A percentile compares a stretch with the other conserved stretches of the same genome.
phyloP scores from a whole-genome alignment of 2,329 filamentous ascomycete species.

The Camillea tinctor region DNA sequence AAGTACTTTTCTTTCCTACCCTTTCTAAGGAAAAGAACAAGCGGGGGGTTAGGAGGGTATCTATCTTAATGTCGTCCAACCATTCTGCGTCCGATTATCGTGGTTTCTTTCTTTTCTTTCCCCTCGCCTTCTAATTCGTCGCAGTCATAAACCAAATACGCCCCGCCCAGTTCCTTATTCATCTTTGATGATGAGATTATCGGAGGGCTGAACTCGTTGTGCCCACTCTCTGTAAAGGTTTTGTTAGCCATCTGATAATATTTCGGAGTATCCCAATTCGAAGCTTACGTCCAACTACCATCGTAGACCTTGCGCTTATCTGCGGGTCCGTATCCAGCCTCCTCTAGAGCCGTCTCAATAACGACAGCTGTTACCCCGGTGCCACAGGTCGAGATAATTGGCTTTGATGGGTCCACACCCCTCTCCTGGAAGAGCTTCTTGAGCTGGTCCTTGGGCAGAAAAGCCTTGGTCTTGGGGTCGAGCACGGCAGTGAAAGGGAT shows the following conservation, averaged over 20 bases:
- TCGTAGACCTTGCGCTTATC: conserved; percentile 80
- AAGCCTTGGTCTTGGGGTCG: conserved; percentile 78
- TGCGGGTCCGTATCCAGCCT: conserved; percentile 70
- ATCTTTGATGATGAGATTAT: conserved; percentile 61
- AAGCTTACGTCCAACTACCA: conserved; percentile 92
- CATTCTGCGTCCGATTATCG: not conserved
- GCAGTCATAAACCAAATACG: not conserved
- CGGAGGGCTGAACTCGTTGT: conserved; percentile 59
- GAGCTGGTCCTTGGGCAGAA: conserved; percentile 71
- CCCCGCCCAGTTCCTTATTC: conserved; percentile 11
- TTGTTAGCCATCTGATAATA: conserved; percentile 26
- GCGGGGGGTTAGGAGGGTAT: conserved; percentile 21
- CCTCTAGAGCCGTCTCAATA: conserved; percentile 80
- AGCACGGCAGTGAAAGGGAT: conserved; percentile 78
- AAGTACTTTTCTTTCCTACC: conserved; percentile 14
- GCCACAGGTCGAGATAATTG: conserved; percentile 85
- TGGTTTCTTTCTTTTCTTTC: not conserved
- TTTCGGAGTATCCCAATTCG: not conserved
- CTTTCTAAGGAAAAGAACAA: conserved; percentile 17
- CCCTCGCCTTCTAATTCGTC: not conserved
- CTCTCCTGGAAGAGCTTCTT: conserved; percentile 74
- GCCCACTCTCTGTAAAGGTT: conserved; percentile 58
- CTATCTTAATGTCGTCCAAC: conserved; percentile 13
- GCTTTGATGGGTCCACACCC: conserved; percentile 73
- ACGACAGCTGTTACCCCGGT: conserved; percentile 93